These are phyloP conservation scores for Calcarisporium arbuscula DNA, from an alignment of 2,329 filamentous ascomycete genomes.

Conservation along the genomic window DNA sequence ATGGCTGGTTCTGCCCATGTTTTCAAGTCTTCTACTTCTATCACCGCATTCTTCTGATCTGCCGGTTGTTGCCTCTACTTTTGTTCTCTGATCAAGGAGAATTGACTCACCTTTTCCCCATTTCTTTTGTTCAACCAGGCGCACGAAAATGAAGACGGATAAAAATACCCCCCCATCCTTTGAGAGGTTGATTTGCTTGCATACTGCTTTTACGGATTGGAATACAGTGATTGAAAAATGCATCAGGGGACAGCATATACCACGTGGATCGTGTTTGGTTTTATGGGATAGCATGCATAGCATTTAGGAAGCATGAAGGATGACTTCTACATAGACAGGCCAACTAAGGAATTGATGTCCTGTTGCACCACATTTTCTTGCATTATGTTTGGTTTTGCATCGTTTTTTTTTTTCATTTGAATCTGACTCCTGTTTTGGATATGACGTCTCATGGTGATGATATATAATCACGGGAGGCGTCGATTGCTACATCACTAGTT, in stretches of 20 bases:
- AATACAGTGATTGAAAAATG: constrained; percentile 7
- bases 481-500: no score
- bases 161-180: constrained; percentile 22
- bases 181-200: constrained; percentile 12
- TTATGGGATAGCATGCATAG: constrained; percentile 8
- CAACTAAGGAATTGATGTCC: constrained; percentile 6
- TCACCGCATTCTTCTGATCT: no score
- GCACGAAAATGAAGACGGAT: constrained; percentile 24
- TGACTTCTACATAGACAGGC: constrained; percentile 8
- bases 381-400: constrained; percentile 1
- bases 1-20: no score
- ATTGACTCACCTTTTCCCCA: constrained; percentile 14
- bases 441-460: no score
- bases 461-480: no score
- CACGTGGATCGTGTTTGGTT: constrained; percentile 5
- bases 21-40: no score
- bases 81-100: no score
- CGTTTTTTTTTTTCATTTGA: constrained; percentile 8
- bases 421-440: not conserved
- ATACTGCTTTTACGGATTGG: constrained; percentile 2
- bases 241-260: constrained; percentile 6
- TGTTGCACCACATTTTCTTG: constrained; percentile 3
- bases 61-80: no score
- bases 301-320: constrained; percentile 7
- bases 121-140: constrained; percentile 21